Evolutionary conservation across 225 moss, liverwort and hornwort species (phyloP), one percentile per base, ranked within the genome.

Genomic region (Ulota crispa): DNA sequence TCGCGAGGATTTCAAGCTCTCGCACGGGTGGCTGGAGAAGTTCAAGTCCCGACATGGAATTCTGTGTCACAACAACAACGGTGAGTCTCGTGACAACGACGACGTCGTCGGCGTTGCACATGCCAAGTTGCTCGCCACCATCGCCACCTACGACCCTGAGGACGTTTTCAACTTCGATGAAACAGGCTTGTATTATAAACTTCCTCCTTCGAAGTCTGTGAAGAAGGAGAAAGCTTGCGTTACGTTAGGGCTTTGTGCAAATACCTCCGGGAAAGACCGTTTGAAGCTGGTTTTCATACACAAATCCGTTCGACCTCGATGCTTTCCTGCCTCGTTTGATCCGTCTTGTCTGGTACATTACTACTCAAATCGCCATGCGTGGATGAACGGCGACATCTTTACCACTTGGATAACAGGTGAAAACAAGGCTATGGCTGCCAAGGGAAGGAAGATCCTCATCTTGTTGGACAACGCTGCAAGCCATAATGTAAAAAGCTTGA

Each of bases 1-100:
- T 23, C 11, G 16, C 52, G 69, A 81, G 3, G 78, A 86, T 8
- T 86, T 86, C 42, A 82, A 86, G 70, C 64, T 82, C 52, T 85
- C 82, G 21, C 62, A 43, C 19, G 72, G 81, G 31, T 82, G 82
- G 78, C 65, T 82, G 0, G 69, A 52, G 55, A 85, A 82, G 8
- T 85, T 82, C 41, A 82, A 86, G 37, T 67, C n/a, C 52, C 65
- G 72, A 9, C 80, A 80, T 55, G 84, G 80, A 55, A 80, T 84
- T 34, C 26, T 63, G 18, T 83, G 72, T 32, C 78, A 65, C 64
- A 65, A 36, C 64, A 1, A 57, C 21, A 42, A 34, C 53, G 24
- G 52, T 47, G 75, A 42, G 54, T 52, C 53, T 7, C 42, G 69
- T 70, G 53, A 68, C 43, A 3, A 43, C 43, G 43, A 39, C 39